phyloP scores from a whole-genome alignment of 129 eudicot species.

The Cynara cardunculus region DNA sequence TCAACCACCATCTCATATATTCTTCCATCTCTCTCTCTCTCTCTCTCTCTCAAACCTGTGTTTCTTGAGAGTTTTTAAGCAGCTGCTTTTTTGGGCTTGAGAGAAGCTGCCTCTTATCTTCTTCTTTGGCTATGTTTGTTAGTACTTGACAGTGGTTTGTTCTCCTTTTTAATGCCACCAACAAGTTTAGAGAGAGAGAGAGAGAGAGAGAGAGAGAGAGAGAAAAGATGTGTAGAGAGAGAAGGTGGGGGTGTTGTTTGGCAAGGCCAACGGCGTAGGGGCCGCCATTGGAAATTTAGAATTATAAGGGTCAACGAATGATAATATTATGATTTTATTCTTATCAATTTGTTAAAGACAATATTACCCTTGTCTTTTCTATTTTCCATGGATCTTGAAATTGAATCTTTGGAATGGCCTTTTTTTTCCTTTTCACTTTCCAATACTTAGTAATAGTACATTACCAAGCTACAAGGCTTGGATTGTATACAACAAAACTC shows the following conservation, averaged over 20 bases:
- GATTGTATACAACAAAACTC: conserved; percentile 11
- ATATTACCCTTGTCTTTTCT: conserved; percentile 51
- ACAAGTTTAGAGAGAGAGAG: conserved; percentile 41
- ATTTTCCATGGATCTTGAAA: conserved; percentile 29
- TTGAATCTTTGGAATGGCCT: conserved; percentile 29
- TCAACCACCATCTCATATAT: conserved; percentile 40
- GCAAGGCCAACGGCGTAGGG: conserved; percentile 96
- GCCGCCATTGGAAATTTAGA: conserved; percentile 75
- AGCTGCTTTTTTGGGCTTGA: conserved; percentile 3
- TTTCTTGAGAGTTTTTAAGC: conserved; percentile 18
- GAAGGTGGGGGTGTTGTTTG: conserved; percentile 42
- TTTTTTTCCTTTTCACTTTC: conserved; percentile 29
- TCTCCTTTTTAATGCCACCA: conserved; percentile 57
- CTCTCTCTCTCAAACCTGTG: not conserved
- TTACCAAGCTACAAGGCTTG: conserved; percentile 12
- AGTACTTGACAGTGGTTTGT: conserved; percentile 39
- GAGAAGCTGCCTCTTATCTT: conserved; percentile 21
- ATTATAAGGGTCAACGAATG: conserved; percentile 75
- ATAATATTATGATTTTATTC: conserved; percentile 17
- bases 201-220: conserved; percentile 11
- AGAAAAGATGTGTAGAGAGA: conserved; percentile 20
- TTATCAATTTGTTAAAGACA: conserved; percentile 34
- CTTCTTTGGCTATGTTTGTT: conserved; percentile 48
- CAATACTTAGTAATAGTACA: not conserved
- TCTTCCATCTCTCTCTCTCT: conserved; percentile 38